phyloP scores from a whole-genome alignment of 2,329 filamentous ascomycete species.

The Lasiodiplodia sp. region DNA sequence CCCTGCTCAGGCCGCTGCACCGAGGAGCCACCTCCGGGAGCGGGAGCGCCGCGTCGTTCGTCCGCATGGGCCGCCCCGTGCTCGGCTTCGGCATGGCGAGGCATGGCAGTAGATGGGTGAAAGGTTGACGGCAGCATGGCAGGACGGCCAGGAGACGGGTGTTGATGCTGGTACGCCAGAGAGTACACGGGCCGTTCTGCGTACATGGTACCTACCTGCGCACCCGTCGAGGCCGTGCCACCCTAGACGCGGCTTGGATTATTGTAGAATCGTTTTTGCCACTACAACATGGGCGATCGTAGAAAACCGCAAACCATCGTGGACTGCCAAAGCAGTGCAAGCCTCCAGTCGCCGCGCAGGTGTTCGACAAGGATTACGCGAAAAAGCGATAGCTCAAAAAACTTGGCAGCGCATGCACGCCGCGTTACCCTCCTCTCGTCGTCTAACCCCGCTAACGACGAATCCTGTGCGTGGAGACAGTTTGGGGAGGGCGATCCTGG shows the following conservation, averaged over 20 bases:
- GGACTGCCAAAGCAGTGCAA: not conserved
- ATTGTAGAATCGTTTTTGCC: not conserved
- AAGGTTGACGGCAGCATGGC: not conserved
- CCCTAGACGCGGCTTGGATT: too few species aligned
- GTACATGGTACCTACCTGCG: not conserved
- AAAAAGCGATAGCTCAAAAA: conserved; percentile 28
- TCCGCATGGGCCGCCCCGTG: conserved; percentile 20
- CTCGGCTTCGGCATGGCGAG: conserved; percentile 22
- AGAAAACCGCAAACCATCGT: too few species aligned
- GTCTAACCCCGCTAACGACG: conserved; percentile 20
- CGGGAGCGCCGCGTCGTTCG: conserved; percentile 17
- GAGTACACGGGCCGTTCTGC: not conserved
- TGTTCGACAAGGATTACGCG: not conserved
- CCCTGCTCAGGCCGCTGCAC: conserved; percentile 7
- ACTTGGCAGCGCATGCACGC: conserved; percentile 5
- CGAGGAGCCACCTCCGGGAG: conserved; percentile 18
- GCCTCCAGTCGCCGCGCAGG: not conserved
- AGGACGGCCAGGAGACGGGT: conserved; percentile 9
- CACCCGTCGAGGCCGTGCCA: too few species aligned
- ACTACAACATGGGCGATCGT: conserved; percentile 4
- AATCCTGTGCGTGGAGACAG: conserved; percentile 25
- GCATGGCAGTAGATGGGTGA: conserved; percentile 12
- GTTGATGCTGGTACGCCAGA: not conserved
- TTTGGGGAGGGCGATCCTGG: conserved; percentile 27
- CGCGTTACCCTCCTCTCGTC: conserved; percentile 1